Conservation (phyloP, 352 stramenopile genomes). For the Phytophthora aleatoria region DNA sequence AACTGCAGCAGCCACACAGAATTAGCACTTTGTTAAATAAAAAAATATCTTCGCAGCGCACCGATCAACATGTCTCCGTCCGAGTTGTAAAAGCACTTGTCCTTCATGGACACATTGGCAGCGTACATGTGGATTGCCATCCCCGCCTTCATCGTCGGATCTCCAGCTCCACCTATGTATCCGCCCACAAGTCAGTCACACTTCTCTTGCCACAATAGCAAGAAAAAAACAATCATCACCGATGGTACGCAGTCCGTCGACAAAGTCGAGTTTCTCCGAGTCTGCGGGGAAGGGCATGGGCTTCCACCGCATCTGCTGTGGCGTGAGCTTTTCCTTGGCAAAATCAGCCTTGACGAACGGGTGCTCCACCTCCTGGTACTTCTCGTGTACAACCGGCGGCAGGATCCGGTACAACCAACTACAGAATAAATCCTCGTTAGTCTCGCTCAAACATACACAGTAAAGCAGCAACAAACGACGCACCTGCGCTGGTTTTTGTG, state of each 20-base stretch:
- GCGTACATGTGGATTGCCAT: constrained; percentile 95
- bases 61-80: constrained; percentile 97
- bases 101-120: constrained; percentile 89
- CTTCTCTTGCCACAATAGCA: background rate
- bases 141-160: constrained; percentile 90
- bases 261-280: constrained; percentile 79
- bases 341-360: constrained; percentile 77
- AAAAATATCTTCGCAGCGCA: constrained; percentile 14
- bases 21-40: background rate
- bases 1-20: constrained; percentile 47
- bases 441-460: constrained; percentile 36
- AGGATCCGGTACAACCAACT: constrained; percentile 95
- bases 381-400: constrained; percentile 82
- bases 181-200: background rate
- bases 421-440: constrained; percentile 1
- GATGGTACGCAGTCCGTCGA: constrained; percentile 89
- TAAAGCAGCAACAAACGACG: constrained; percentile 33
- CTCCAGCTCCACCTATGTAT: constrained; percentile 71
- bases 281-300: constrained; percentile 78
- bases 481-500: constrained; percentile 81
- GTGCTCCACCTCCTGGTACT: constrained; percentile 57
- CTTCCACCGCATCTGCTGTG: constrained; percentile 94
- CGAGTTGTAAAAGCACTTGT: constrained; percentile 94
- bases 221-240: constrained; percentile 19
- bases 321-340: constrained; percentile 66